Conservation (phyloP, 148 eudicot genomes). For the Heliosperma pusillum region DNA sequence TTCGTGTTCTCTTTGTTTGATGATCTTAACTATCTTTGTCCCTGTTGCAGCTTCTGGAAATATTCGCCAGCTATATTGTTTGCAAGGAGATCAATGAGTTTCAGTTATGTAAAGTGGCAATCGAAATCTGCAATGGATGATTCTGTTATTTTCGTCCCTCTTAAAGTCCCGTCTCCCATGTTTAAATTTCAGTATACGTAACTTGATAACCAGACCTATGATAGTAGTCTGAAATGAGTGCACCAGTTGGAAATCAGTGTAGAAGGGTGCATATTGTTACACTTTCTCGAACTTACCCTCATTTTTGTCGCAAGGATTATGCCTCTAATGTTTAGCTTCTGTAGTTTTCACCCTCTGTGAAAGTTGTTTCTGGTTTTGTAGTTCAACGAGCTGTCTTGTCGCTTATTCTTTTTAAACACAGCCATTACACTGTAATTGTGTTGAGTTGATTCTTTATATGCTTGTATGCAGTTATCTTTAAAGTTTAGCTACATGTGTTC, state of each 20-base stretch:
- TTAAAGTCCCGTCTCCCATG: not conserved
- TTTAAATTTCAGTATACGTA: conserved; percentile 6
- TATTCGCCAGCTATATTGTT: conserved; percentile 17
- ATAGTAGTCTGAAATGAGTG: conserved; percentile 20
- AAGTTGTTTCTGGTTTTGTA: not conserved
- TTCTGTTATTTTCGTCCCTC: not conserved
- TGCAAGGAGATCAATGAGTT: conserved; percentile 14
- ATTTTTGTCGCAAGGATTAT: conserved; percentile 9
- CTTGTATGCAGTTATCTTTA: not conserved
- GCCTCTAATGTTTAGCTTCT: not conserved
- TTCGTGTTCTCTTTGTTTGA: not conserved
- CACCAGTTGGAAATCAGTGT: conserved; percentile 15
- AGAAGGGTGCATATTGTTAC: conserved; percentile 20
- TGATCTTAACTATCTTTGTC: not conserved
- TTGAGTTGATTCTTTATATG: not conserved
- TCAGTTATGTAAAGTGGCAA: conserved; percentile 4
- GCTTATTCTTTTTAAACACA: not conserved
- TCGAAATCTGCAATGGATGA: not conserved
- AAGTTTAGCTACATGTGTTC: too few species aligned
- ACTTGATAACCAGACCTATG: conserved; percentile 22
- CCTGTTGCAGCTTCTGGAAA: conserved; percentile 17
- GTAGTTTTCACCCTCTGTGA: not conserved
- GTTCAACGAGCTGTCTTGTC: not conserved
- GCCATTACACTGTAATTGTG: not conserved
- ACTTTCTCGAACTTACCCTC: conserved; percentile 25